Conservation (phyloP, 345 rosid genomes). For the Leavenworthia alabamica region DNA sequence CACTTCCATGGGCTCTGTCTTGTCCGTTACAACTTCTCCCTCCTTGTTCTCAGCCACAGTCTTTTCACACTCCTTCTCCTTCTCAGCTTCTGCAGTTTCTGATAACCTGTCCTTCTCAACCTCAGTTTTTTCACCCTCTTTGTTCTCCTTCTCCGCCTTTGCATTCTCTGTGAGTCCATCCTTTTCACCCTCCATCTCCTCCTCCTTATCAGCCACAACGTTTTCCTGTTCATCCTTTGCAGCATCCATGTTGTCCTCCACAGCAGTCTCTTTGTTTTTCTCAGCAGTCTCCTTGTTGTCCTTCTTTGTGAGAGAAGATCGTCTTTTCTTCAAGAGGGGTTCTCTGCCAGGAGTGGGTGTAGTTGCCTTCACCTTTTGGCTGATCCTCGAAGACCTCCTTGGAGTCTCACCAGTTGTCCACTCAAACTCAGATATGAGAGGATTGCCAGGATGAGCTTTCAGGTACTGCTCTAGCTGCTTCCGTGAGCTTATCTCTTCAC, state of each 20-base stretch:
- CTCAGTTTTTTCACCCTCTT: conserved; percentile 5
- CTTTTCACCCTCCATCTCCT: background rate
- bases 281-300: conserved; percentile 23
- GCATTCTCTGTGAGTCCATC: background rate
- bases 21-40: conserved; percentile 2
- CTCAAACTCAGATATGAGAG: conserved; percentile 56
- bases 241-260: conserved; percentile 19
- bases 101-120: background rate
- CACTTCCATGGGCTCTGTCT: conserved; percentile 16
- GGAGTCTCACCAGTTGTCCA: conserved; percentile 95
- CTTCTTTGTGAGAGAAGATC: conserved; percentile 35
- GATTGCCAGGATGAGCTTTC: conserved; percentile 70
- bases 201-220: background rate
- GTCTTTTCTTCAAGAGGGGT: conserved; percentile 57
- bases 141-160: conserved; percentile 1
- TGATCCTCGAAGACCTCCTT: conserved; percentile 78
- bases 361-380: conserved; percentile 64
- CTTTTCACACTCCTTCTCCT: background rate
- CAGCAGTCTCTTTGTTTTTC: conserved; percentile 2
- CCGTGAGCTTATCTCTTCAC: conserved; percentile 59
- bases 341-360: conserved; percentile 57
- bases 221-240: conserved; percentile 1
- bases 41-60: conserved; percentile 5
- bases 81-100: background rate
- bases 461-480: conserved; percentile 77